These are phyloP conservation scores for Citeromyces nyonsensis DNA, from an alignment of 805 yeast genomes.

Conservation along the genomic window DNA sequence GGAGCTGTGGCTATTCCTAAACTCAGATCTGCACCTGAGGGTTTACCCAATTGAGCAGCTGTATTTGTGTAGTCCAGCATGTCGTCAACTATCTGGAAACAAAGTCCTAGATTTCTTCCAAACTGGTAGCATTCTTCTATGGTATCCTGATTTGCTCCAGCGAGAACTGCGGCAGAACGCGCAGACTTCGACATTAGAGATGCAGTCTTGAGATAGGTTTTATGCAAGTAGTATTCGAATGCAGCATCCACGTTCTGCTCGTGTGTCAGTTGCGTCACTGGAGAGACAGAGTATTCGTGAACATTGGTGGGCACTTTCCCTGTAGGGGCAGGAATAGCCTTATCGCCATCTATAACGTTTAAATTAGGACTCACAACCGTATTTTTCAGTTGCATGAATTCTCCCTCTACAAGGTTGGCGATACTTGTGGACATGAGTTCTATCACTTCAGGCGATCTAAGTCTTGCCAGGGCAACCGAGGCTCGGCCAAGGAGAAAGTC, in stretches of 20 bases:
- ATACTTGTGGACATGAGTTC: slow-evolving; percentile 91
- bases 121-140: slow-evolving; percentile 80
- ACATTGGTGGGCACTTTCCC: slow-evolving; percentile 46
- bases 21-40: slow-evolving; percentile 88
- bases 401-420: slow-evolving; percentile 96
- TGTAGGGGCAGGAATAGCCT: slow-evolving; percentile 38
- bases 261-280: slow-evolving; percentile 25
- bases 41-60: slow-evolving; percentile 77
- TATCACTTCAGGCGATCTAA: slow-evolving; percentile 93
- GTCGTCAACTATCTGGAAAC: slow-evolving; percentile 94
- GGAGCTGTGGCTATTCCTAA: slow-evolving; percentile 97
- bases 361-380: slow-evolving; percentile 51
- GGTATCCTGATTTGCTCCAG: slow-evolving; percentile 65
- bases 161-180: slow-evolving; percentile 82
- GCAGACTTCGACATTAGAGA: slow-evolving; percentile 88
- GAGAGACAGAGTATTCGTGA: slow-evolving; percentile 38
- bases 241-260: slow-evolving; percentile 66
- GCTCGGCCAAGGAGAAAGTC: slow-evolving; percentile 93
- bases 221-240: slow-evolving; percentile 88
- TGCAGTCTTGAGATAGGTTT: slow-evolving; percentile 91
- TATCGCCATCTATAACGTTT: slow-evolving; percentile 28
- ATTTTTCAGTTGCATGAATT: slow-evolving; percentile 95
- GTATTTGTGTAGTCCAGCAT: slow-evolving; percentile 90
- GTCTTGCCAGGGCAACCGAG: slow-evolving; percentile 84
- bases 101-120: slow-evolving; percentile 86